A percentile compares a stretch with the other conserved stretches of the same genome.
These are phyloP conservation scores for Xanthoconium separans DNA, from an alignment of 1,284 basidiomycete genomes.

Conservation along the genomic window DNA sequence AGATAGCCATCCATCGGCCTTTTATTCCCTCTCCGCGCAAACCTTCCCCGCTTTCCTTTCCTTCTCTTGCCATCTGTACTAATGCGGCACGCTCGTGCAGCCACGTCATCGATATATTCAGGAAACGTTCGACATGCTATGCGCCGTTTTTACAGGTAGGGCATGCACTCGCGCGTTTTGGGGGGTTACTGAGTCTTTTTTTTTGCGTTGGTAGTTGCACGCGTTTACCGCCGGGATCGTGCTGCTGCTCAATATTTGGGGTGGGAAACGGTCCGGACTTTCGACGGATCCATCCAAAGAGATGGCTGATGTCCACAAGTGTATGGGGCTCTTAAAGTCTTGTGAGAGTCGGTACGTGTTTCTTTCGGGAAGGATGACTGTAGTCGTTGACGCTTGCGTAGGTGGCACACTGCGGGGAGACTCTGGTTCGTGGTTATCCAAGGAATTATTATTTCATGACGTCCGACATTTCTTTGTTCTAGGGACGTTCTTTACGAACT, in stretches of 20 bases:
- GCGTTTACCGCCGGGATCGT: conserved; percentile 51
- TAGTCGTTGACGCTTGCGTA: conserved; percentile 4
- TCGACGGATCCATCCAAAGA: conserved; percentile 50
- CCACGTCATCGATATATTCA: conserved; percentile 64
- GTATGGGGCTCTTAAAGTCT: conserved; percentile 49
- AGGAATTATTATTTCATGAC: neutral
- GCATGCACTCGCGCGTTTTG: neutral
- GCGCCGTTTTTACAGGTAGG: conserved; percentile 44
- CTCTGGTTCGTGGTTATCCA: conserved; percentile 24
- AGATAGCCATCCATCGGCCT: conserved; percentile 78
- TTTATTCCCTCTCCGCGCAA: conserved; percentile 73
- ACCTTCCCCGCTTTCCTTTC: conserved; percentile 56
- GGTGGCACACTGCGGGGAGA: conserved; percentile 30
- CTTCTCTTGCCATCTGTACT: conserved; percentile 80
- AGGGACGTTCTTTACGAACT: conserved; percentile 72
- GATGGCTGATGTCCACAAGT: conserved; percentile 62
- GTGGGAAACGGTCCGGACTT: conserved; percentile 49
- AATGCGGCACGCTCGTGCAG: conserved; percentile 81
- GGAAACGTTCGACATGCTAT: conserved; percentile 33
- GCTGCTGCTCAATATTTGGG: conserved; percentile 54
- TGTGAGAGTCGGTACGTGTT: conserved; percentile 33
- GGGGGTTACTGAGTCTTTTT: conserved; percentile 10
- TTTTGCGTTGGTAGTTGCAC: conserved; percentile 22
- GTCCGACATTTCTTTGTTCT: neutral
- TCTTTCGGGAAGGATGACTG: neutral